Evolutionary conservation across 305 asterid species (phyloP).

Genomic region (Fraxinus nigra): DNA sequence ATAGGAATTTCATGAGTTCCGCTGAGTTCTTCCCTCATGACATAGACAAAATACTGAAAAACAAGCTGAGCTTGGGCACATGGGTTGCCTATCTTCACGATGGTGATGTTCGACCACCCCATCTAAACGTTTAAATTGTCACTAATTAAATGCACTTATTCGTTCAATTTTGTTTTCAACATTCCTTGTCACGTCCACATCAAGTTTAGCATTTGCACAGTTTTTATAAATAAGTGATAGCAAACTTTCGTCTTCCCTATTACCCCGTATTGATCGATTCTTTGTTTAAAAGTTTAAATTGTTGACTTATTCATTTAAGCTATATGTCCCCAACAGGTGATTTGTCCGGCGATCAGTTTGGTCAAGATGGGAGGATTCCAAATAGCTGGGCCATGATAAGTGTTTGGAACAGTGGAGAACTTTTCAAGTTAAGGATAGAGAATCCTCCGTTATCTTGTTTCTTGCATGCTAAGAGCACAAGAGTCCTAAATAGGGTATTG

Average conservation of each 20-base stretch:
- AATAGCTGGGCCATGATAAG: conserved; percentile 43
- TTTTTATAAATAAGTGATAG: not conserved
- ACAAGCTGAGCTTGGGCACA: conserved; percentile 38
- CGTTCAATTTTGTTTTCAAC: not conserved
- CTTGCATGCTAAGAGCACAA: conserved; percentile 21
- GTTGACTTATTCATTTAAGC: not conserved
- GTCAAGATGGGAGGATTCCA: conserved; percentile 20
- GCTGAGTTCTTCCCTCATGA: conserved; percentile 39
- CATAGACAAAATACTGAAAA: conserved; percentile 28
- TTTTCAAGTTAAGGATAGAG: conserved; percentile 34
- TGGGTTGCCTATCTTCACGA: conserved; percentile 32
- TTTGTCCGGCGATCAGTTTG: conserved; percentile 2
- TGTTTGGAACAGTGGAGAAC: conserved; percentile 35
- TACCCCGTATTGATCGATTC: not conserved
- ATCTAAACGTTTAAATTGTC: not conserved
- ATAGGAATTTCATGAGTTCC: conserved; percentile 33
- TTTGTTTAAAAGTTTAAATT: not conserved
- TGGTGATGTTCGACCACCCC: not conserved
- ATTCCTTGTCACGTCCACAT: not conserved
- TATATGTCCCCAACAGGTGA: not conserved
- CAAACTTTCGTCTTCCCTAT: not conserved
- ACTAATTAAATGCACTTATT: not conserved
- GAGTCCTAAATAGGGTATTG: conserved; percentile 15
- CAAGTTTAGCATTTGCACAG: not conserved
- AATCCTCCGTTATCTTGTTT: conserved; percentile 28